A percentile compares a stretch with the other conserved stretches of the same genome.
phyloP scores from a whole-genome alignment of 2,329 filamentous ascomycete species.

The Hypoxylon sp. region DNA sequence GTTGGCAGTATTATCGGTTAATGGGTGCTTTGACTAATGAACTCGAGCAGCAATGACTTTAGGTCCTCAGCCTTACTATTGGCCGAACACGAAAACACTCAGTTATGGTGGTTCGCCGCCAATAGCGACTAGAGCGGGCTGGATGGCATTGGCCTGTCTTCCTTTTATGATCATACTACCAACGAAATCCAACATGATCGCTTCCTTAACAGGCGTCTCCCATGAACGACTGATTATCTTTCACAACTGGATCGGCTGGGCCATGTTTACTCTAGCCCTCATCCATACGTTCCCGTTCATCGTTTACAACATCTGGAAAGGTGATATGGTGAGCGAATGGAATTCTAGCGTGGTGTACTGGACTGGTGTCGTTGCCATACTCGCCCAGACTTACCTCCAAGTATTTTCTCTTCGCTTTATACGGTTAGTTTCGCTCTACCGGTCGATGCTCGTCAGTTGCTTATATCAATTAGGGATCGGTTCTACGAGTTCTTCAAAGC shows the following conservation, averaged over 20 bases:
- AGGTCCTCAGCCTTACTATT: slow-evolving; percentile 66
- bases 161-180: slow-evolving; percentile 64
- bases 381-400: slow-evolving; percentile 67
- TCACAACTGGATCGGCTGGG: slow-evolving; percentile 66
- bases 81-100: slow-evolving; percentile 57
- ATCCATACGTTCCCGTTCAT: slow-evolving; percentile 72
- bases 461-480: slow-evolving; percentile 53
- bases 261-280: slow-evolving; percentile 67
- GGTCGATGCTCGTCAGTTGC: not conserved
- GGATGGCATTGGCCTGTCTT: slow-evolving; percentile 63
- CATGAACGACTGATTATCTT: slow-evolving; percentile 69
- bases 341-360: slow-evolving; percentile 61
- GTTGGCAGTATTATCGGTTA: slow-evolving; percentile 14
- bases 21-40: slow-evolving; percentile 11
- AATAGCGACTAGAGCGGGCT: slow-evolving; percentile 64
- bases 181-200: slow-evolving; percentile 68
- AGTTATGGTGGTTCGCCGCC: slow-evolving; percentile 64
- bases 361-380: slow-evolving; percentile 66
- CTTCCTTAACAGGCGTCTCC: slow-evolving; percentile 64
- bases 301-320: slow-evolving; percentile 61
- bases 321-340: slow-evolving; percentile 61
- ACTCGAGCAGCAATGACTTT: slow-evolving; percentile 57
- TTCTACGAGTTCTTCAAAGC: slow-evolving; percentile 72
- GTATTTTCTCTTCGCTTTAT: slow-evolving; percentile 64
- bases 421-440: slow-evolving; percentile 52